Evolutionary conservation across 2,329 filamentous ascomycete species (phyloP), one percentile per base, ranked within the genome.

Genomic region (Xylaria sp.): DNA sequence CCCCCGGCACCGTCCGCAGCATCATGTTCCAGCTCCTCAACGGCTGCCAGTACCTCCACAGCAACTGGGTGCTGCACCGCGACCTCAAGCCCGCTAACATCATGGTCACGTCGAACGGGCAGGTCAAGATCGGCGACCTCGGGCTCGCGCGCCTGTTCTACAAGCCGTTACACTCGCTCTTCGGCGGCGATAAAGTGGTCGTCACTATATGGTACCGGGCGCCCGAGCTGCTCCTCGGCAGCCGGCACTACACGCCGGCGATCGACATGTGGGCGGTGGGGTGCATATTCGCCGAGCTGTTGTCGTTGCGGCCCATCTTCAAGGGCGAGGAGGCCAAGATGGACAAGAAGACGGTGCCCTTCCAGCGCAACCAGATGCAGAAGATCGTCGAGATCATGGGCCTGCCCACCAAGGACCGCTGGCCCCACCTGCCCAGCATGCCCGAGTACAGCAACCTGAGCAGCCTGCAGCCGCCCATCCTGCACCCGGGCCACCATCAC

Each of bases 191-290:
- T 65, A 99, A 99, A 71, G 94, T 99, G 2, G 94, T 99, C 48
- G 94, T 99, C 13, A 99, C 94, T 0, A 99, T 99, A 59, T 99
- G 94, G 94, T 99, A 99, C 68, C 90, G 94, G 19, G 94, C 94
- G 0, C 94, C 94, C 0, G 94, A 99, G 72, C 81, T 99, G 3
- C 84, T 99, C 1, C 84, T 99, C 2, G 94, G 94, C 2, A 91
- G 88, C 45, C 84, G 90, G n/a, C 94, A 99, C 72, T 99, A 99
- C 75, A 97, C 94, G 0, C 92, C 94, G 0, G 93, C 94, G 19
- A 91, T 99, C 61, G 94, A 99, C 71, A 86, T 97, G 72, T 99
- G 94, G 94, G 94, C 94, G 2, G 87, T 99, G 1, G 94, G 94
- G 1, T 99, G 94, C 72, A 99, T 99, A 66, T 97, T 99, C 68